Base-by-base conservation (phyloP, 2,329 filamentous ascomycete species). In the Helotiales sp. region DNA sequence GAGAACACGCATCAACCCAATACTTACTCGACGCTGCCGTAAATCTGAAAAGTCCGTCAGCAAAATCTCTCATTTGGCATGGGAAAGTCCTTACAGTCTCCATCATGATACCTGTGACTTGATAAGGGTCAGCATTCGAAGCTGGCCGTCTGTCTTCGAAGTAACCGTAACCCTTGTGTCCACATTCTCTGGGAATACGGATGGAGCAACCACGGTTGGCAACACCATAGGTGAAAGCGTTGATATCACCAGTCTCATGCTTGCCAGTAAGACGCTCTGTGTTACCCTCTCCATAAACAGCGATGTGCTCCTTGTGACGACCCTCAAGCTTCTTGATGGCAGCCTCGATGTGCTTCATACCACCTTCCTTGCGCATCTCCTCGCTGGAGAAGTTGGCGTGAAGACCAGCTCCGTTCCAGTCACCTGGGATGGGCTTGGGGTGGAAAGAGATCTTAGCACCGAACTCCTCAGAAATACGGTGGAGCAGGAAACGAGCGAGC, bases 351-450 rank as follows among this genome's bases (percentile, higher is more conserved):
- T 84, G 78, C 86, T 96, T 96, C 88, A 98, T 95, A 74, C 95
- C 95, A 70, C 93, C 93, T 66, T 96, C 91, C 55, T 81, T 82
- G 71, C 95, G 91, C 85, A 95, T 99, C 69, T 88, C 86, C 75
- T 88, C 85, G 70, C 90, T 93, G 47, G 91, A 96, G 75, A 97
- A 95, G 85, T 98, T 93, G 83, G 81, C 86, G 84, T 96, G 92
- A 51, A 96, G 87, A 76, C 91, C 91, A 60, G 91, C 91, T 71
- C 93, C 95, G 82, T 98, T 98, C 93, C 95, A 98, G 81, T 96
- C 89, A 71, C 93, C 93, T 58, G 87, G 86, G 66, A 98, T 93
- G 66, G 93, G 93, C 86, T 99, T 99, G 74, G 95, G 95, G 72
- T 93, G 85, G 75, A 97, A 88, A 36, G 93, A 96, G 65, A 98